phyloP scores from a whole-genome alignment of 208 protist species.

The Leishmania braziliensis region DNA sequence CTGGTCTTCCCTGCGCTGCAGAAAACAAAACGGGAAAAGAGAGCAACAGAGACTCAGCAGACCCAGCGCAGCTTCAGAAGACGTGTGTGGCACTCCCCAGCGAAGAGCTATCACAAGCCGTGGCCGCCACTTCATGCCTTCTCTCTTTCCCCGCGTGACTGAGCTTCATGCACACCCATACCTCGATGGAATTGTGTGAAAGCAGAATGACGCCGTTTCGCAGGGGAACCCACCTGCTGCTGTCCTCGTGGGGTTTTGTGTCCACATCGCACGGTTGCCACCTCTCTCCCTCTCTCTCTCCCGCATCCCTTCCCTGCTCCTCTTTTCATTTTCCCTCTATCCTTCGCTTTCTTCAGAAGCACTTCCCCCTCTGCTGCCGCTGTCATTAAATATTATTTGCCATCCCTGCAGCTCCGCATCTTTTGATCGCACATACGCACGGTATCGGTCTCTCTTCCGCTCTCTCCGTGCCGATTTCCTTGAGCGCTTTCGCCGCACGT shows the following conservation, averaged over 20 bases:
- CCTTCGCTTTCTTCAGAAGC: background rate
- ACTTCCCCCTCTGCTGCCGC: background rate
- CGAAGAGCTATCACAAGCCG: background rate
- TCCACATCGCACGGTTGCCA: background rate
- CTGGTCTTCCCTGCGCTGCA: background rate
- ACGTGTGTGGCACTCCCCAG: background rate
- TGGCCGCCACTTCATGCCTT: background rate
- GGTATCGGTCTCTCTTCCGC: background rate
- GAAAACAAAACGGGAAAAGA: background rate
- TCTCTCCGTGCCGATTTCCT: too few species aligned
- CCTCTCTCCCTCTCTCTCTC: background rate
- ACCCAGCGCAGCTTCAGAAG: background rate
- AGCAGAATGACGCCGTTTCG: slow-evolving; percentile 3
- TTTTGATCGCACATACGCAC: background rate
- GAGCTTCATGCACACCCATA: background rate
- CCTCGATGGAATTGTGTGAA: background rate
- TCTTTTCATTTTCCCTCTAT: background rate
- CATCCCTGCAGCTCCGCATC: background rate
- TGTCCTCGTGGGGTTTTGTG: background rate
- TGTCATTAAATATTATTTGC: background rate
- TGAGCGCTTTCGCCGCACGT: background rate
- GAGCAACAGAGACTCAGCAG: background rate
- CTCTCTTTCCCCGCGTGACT: background rate
- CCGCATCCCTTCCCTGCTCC: background rate
- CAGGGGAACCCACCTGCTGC: background rate